Percentiles rank a stretch among this genome's conserved stretches.
Conservation (phyloP, 345 rosid genomes). For the Citrus unshiu region DNA sequence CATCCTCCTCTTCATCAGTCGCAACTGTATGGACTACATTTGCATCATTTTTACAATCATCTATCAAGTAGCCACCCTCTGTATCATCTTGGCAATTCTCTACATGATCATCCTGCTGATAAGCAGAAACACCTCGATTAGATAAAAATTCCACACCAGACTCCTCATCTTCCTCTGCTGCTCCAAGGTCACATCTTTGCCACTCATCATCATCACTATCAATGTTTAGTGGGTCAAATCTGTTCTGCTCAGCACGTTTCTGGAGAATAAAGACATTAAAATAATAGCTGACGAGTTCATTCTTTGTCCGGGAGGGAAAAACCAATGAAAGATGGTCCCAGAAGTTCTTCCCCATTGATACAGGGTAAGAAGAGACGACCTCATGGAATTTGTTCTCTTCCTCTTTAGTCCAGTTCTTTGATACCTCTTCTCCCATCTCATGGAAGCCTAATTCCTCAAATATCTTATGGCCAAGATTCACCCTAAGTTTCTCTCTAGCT, state of each 20-base stretch:
- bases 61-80: conserved; percentile 24
- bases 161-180: conserved; percentile 31
- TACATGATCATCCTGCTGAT: conserved; percentile 7
- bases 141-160: conserved; percentile 39
- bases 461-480: conserved; percentile 30
- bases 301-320: conserved; percentile 40
- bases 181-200: conserved; percentile 27
- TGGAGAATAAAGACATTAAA: conserved; percentile 50
- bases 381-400: conserved; percentile 35
- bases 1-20: conserved; percentile 32
- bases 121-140: conserved; percentile 13
- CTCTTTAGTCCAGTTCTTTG: conserved; percentile 39
- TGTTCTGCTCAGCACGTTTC: conserved; percentile 48
- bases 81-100: conserved; percentile 24
- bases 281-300: conserved; percentile 46
- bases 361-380: conserved; percentile 35
- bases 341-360: conserved; percentile 46
- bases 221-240: conserved; percentile 29
- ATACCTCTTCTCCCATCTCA: conserved; percentile 57
- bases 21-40: conserved; percentile 1
- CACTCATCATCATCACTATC: conserved; percentile 61
- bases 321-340: conserved; percentile 51
- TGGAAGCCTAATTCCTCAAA: conserved; percentile 41
- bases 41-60: conserved; percentile 13
- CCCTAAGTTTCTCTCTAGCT: conserved; percentile 45